phyloP scores from a whole-genome alignment of 345 rosid genomes.

The Lumnitzera littorea region DNA sequence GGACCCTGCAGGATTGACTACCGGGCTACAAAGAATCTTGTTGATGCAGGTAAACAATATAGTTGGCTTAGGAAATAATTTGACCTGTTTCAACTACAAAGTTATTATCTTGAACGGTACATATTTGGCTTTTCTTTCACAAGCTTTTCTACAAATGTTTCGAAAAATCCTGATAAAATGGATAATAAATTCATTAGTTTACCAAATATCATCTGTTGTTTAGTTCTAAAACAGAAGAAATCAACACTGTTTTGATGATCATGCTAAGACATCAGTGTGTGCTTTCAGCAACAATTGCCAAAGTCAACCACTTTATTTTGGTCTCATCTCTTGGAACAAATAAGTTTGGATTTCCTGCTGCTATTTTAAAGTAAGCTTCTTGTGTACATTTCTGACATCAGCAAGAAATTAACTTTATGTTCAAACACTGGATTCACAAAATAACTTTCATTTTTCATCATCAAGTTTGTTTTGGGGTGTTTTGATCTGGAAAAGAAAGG shows the following conservation, averaged over 20 bases:
- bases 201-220: not conserved
- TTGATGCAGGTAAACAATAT: slow-evolving; percentile 68
- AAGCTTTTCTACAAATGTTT: not conserved
- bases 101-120: not conserved
- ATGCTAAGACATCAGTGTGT: slow-evolving; percentile 6
- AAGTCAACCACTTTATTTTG: slow-evolving; percentile 77
- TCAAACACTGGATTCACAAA: not conserved
- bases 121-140: not conserved
- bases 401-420: not conserved
- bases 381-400: too few relatives aligned
- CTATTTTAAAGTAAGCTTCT: slow-evolving; percentile 76
- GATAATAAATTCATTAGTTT: slow-evolving; percentile 1
- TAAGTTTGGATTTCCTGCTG: slow-evolving; percentile 93
- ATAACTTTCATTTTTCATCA: slow-evolving; percentile 5
- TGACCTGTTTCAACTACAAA: not conserved
- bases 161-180: not conserved
- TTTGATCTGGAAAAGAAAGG: slow-evolving; percentile 89
- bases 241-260: slow-evolving; percentile 3
- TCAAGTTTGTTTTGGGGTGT: slow-evolving; percentile 33
- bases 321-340: slow-evolving; percentile 98
- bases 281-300: slow-evolving; percentile 61
- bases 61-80: not conserved
- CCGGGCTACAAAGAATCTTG: slow-evolving; percentile 75
- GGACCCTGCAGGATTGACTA: slow-evolving; percentile 90
- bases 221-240: not conserved